Percentiles rank a stretch among this genome's conserved stretches.
phyloP scores from a whole-genome alignment of 1,284 basidiomycete species.

The Microbotryum silenes-acaulis region DNA sequence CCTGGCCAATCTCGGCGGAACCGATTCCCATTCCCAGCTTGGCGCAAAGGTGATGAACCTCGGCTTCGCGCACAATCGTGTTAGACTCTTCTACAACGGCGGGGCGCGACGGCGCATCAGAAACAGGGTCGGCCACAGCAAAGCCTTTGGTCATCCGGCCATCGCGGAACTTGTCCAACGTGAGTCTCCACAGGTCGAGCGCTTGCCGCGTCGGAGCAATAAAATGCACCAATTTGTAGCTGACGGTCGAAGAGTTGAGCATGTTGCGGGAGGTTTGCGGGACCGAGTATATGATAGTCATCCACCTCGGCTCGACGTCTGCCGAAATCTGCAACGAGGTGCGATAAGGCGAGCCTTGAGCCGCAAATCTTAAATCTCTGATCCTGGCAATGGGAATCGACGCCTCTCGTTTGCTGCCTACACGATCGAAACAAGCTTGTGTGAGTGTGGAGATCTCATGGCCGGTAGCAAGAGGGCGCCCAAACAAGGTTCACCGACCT shows the following conservation, averaged over 20 bases:
- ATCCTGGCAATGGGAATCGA: slow-evolving; percentile 49
- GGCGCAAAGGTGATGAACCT: slow-evolving; percentile 19
- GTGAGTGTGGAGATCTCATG: too few relatives aligned
- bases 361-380: slow-evolving; percentile 76
- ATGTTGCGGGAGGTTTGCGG: slow-evolving; percentile 46
- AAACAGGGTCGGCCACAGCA: slow-evolving; percentile 53
- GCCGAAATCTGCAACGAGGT: slow-evolving; percentile 56
- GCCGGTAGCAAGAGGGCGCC: too few relatives aligned
- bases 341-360: slow-evolving; percentile 68
- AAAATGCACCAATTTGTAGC: slow-evolving; percentile 87
- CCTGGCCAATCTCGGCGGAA: slow-evolving; percentile 16
- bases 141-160: slow-evolving; percentile 33
- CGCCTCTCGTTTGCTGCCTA: slow-evolving; percentile 10
- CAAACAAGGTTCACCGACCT: slow-evolving; percentile 4
- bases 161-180: slow-evolving; percentile 43
- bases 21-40: slow-evolving; percentile 26
- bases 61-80: slow-evolving; percentile 20
- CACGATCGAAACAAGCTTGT: not conserved
- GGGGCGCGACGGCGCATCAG: slow-evolving; percentile 36
- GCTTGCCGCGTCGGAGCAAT: slow-evolving; percentile 65
- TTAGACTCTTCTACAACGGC: not conserved
- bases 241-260: slow-evolving; percentile 68
- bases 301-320: slow-evolving; percentile 45
- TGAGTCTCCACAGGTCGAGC: slow-evolving; percentile 50
- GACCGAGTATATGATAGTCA: slow-evolving; percentile 46